Evolutionary conservation across 2,329 filamentous ascomycete species (phyloP), one percentile per base, ranked within the genome.

Genomic region (Fusarium abutilonis): DNA sequence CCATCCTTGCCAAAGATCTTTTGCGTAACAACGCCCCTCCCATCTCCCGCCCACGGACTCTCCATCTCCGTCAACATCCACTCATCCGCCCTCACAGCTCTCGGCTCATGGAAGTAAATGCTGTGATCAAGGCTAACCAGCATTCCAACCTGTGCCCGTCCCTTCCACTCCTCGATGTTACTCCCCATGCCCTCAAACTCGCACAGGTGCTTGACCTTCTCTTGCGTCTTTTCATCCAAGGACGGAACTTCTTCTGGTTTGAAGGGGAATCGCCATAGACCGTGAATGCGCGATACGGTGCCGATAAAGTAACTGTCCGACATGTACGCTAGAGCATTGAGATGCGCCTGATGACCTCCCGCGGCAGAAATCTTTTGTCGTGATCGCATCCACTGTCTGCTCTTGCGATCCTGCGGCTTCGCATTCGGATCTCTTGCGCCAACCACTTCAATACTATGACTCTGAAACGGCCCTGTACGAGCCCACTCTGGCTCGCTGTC

Each of bases 231-330:
- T 43, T 76, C 75, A 13, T 83, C 73, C 56, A 85, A 75, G 13
- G 76, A 72, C n/a, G 83, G 79, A n/a, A 87, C 79, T 32, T 85
- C 80, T 51, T 82, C 77, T 2, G 82, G 81, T 11, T 79, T 60
- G 44, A 81, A 83, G 1, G 84, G 86, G 73, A 91, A 92, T 13
- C 91, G 83, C 84, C 90, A 93, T 32, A 97, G 82, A 53, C 86
- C 84, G 76, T 97, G 93, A 51, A 93, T 88, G 17, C 92, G 86
- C 26, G 89, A 82, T 8, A 97, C 86, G 2, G 93, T 97, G 35
- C 91, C 93, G 75, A 98, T 93, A 77, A 99, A 98, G 79, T 91
- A 95, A 72, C 86, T 90, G 77, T 98, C 94, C 23, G 89, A 92
- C 80, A 98, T 91, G 79, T 98, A 99, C 21, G 94, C 94, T 60